Evolutionary conservation across 768 basidiomycete genomes (phyloP), one percentile per base, ranked within the genome.

Genomic region (Macrolepiota fuliginosa): DNA sequence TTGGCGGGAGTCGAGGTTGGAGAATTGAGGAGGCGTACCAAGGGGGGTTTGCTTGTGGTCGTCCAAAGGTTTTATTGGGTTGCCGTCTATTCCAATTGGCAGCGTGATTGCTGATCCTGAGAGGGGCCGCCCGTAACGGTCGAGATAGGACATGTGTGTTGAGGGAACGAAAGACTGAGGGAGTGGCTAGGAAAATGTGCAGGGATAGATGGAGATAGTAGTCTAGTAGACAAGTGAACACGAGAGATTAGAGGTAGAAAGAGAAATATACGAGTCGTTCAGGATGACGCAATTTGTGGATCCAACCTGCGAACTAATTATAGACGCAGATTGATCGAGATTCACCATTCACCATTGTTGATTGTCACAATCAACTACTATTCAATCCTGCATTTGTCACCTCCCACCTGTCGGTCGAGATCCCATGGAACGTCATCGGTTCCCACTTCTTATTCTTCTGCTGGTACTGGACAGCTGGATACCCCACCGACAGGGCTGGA

Each of bases 401-500:
- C 0, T 76, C 85, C 0, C 82, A 83, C 66, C 73, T 88, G 49
- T 65, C 87, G 9, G 76, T 82, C 3, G 87, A 87, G 63, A 55
- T 87, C 0, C 86, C 86, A 1, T 87, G 83, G 83, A 87, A 87
- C 63, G 79, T 88, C 39, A 7, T 84, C 3, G 82, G 82, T 29
- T 83, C 86, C 1, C 75, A 79, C 0, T 58, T 90, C 12, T 80
- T 86, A 72, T 91, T 83, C 74, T 66, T 87, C 56, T 83, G 81
- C 65, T 90, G 88, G 88, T 90, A 81, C 71, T 89, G 84, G 83
- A 86, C 87, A 4, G 84, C 88, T 54, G 87, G 87, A 0, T 86
- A 85, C 66, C 75, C 77, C 9, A 74, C 71, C 1, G 75, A 77
- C 12, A 74, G 87, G 39, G 86, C 79, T 3, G 88, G 81, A n/a